phyloP scores from a whole-genome alignment of 768 basidiomycete species.

The Hebeloma cylindrosporum region DNA sequence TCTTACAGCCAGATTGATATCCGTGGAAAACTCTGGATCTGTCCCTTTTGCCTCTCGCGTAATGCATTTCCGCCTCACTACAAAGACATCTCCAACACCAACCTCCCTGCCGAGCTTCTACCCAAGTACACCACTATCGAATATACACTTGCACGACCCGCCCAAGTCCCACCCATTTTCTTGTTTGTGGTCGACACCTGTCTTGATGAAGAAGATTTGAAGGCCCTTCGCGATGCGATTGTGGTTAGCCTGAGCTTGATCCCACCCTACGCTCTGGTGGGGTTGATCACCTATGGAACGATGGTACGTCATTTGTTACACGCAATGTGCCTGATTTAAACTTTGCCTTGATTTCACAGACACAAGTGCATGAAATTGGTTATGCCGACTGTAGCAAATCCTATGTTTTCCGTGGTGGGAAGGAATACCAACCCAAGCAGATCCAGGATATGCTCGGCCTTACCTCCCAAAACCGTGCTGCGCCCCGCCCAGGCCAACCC shows the following conservation, averaged over 20 bases:
- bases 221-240: constrained; percentile 92
- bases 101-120: constrained; percentile 92
- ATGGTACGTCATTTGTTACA: constrained; percentile 61
- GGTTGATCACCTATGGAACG: constrained; percentile 94
- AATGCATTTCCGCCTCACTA: constrained; percentile 99
- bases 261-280: constrained; percentile 92
- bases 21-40: constrained; percentile 98
- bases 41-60: constrained; percentile 95
- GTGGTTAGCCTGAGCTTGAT: constrained; percentile 91
- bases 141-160: constrained; percentile 93
- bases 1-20: constrained; percentile 93
- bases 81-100: constrained; percentile 97
- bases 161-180: constrained; percentile 93
- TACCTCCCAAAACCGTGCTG: constrained; percentile 73
- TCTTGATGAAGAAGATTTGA: constrained; percentile 92
- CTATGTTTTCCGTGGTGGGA: constrained; percentile 97
- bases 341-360: constrained; percentile 54
- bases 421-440: constrained; percentile 94
- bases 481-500: constrained; percentile 84
- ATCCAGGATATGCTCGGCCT: constrained; percentile 98
- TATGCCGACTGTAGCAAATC: constrained; percentile 96
- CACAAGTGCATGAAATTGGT: constrained; percentile 98
- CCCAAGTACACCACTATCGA: constrained; percentile 99
- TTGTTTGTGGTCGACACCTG: constrained; percentile 98
- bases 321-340: not conserved